phyloP scores from a whole-genome alignment of 495 filamentous ascomycete genomes.

The Clavariopsis aquatica region DNA sequence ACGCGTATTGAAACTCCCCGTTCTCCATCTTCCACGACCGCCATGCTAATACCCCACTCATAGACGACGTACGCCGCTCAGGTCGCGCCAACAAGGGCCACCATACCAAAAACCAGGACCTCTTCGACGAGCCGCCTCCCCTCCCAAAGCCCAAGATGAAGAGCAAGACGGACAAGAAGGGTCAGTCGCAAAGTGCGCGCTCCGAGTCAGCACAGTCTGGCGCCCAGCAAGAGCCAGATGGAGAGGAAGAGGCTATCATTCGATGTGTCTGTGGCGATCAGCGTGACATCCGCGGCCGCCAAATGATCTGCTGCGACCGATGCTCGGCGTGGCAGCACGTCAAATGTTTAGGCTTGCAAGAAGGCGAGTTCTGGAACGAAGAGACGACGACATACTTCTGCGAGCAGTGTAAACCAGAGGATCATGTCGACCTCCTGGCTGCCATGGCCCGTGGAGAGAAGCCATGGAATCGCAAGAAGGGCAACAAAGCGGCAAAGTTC shows the following conservation, averaged over 20 bases:
- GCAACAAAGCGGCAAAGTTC: conserved; percentile 48
- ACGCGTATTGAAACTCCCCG: conserved; percentile 1
- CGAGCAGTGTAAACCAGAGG: conserved; percentile 81
- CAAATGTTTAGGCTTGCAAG: conserved; percentile 84
- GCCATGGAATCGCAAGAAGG: conserved; percentile 43
- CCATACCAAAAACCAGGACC: conserved; percentile 68
- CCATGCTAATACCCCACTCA: conserved; percentile 16
- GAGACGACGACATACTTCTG: conserved; percentile 82
- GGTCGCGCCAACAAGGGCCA: conserved; percentile 94
- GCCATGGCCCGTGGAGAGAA: conserved; percentile 72
- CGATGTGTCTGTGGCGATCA: conserved; percentile 90
- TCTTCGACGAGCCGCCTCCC: conserved; percentile 28
- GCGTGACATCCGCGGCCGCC: conserved; percentile 76
- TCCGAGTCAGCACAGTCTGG: conserved; percentile 50
- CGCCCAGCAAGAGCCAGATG: conserved; percentile 38
- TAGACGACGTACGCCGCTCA: conserved; percentile 88
- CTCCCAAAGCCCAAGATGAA: conserved; percentile 62
- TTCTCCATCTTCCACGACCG: not conserved
- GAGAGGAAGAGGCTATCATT: conserved; percentile 70
- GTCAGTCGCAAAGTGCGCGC: conserved; percentile 8
- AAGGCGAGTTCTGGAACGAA: conserved; percentile 63
- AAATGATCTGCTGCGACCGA: conserved; percentile 88
- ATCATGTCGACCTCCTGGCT: conserved; percentile 72
- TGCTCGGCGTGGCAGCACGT: conserved; percentile 97
- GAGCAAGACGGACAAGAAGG: conserved; percentile 40